Evolutionary conservation across 257 asterid species (phyloP), one percentile per base, ranked within the genome.

Genomic region (Buddleja alternifolia): DNA sequence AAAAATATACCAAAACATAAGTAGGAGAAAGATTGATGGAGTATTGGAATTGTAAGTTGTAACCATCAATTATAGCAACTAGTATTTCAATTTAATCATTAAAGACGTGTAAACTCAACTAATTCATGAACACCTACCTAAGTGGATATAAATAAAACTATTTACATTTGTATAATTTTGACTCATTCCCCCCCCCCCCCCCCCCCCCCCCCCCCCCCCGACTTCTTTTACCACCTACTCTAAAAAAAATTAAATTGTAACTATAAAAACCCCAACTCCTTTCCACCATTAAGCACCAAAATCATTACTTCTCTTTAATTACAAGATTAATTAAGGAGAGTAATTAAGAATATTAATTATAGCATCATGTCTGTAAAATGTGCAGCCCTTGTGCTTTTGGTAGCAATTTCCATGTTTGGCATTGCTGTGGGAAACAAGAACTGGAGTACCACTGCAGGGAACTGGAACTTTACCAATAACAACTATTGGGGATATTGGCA

Each of bases 401-500:
- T 63, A 3, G 34, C 62, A n/a, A 53, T 48, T 0, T 78, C 71
- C 56, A 58, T 71, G 67, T 60, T 80, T 41, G 69, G 32, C 34
- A 2, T 67, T 54, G 70, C 75, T 40, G 40, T 17, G 56, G 82
- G 74, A 15, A 54, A 75, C 70, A 48, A 57, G 74, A 55, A 71
- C 44, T 77, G 79, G 77, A 63, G 69, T 40, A 21, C 56, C 36
- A 39, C 55, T 11, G 73, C 64, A 8, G 75, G 58, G 44, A 21
- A 37, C 7, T 62, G 80, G 73, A 66, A 57, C 8, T 50, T 24
- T 21, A 62, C 62, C 15, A 62, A 50, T 69, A 45, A 56, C 36
- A 46, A 67, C 39, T 61, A 45, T 11, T 78, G 80, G 50, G 77
- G 81, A 8, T 47, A 1, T 29, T 29, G 71, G 17, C 73, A 60